These are phyloP conservation scores for Pistacia integerrima DNA, from an alignment of 345 rosid species.

Conservation along the genomic window DNA sequence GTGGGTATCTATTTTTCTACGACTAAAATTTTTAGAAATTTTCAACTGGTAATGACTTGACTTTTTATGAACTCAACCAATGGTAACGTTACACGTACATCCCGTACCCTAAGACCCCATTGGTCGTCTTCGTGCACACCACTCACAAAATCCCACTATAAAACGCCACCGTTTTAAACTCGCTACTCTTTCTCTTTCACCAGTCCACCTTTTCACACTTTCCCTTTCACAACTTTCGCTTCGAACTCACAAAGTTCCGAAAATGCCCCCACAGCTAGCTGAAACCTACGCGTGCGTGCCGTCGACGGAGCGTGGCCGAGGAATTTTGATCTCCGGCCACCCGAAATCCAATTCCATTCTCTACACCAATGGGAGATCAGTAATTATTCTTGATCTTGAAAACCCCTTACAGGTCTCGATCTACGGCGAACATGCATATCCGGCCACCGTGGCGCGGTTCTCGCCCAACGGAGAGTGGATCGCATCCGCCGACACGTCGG, in stretches of 20 bases:
- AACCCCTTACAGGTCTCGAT: slow-evolving; percentile 77
- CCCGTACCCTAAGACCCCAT: background rate
- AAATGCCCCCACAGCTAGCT: slow-evolving; percentile 45
- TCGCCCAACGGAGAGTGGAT: slow-evolving; percentile 99
- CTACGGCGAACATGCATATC: slow-evolving; percentile 92
- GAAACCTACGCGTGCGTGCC: slow-evolving; percentile 91
- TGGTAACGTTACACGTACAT: background rate
- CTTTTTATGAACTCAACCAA: background rate
- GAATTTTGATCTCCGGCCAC: slow-evolving; percentile 79
- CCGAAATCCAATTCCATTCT: slow-evolving; percentile 70
- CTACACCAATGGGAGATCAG: slow-evolving; percentile 89
- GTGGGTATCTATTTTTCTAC: no score
- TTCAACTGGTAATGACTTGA: no score
- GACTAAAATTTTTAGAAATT: no score
- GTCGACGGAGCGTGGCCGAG: slow-evolving; percentile 91
- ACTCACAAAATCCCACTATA: background rate
- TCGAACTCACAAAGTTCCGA: background rate
- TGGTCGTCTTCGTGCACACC: background rate
- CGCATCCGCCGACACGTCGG: slow-evolving; percentile 92
- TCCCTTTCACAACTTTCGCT: background rate
- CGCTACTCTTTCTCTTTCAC: background rate
- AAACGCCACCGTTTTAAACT: background rate
- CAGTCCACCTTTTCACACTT: background rate
- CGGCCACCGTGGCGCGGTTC: slow-evolving; percentile 90
- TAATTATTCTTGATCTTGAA: slow-evolving; percentile 77